Percentiles rank a stretch among this genome's conserved stretches.
Conservation (phyloP, 2,329 filamentous ascomycete species). For the Camptophora hylomeconis region DNA sequence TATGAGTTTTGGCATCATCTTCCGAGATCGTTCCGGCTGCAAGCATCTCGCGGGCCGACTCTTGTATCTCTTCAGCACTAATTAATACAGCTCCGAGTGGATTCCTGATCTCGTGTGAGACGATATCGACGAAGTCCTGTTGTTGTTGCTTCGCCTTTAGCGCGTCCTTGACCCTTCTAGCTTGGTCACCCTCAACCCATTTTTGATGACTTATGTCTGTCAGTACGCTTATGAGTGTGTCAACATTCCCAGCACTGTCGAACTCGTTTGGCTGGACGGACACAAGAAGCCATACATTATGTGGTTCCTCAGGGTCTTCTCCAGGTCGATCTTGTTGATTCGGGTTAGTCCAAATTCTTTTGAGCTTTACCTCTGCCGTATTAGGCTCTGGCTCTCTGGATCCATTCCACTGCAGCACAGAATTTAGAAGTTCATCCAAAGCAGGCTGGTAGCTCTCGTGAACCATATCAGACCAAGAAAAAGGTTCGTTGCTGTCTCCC, state of each 20-base stretch:
- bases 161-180: conserved; percentile 24
- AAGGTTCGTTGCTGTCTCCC: too few relatives aligned
- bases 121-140: conserved; percentile 67
- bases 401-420: too few relatives aligned
- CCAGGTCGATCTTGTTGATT: too few relatives aligned
- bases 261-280: too few relatives aligned
- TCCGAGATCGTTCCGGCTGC: conserved; percentile 8
- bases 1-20: conserved; percentile 43
- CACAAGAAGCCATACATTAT: too few relatives aligned
- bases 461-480: too few relatives aligned
- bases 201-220: conserved; percentile 21
- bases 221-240: conserved; percentile 26
- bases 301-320: too few relatives aligned
- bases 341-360: too few relatives aligned
- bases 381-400: too few relatives aligned
- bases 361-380: too few relatives aligned
- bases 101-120: conserved; percentile 40
- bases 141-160: conserved; percentile 29
- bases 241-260: conserved; percentile 16
- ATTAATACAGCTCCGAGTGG: conserved; percentile 42
- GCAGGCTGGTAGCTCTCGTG: too few relatives aligned
- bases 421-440: too few relatives aligned
- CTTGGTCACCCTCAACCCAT: conserved; percentile 22
- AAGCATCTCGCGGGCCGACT: conserved; percentile 24
- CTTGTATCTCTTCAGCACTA: conserved; percentile 42